A percentile compares a stretch with the other conserved stretches of the same genome.
phyloP scores from a whole-genome alignment of 2,329 filamentous ascomycete species.

The Dactylellina haptotyla region DNA sequence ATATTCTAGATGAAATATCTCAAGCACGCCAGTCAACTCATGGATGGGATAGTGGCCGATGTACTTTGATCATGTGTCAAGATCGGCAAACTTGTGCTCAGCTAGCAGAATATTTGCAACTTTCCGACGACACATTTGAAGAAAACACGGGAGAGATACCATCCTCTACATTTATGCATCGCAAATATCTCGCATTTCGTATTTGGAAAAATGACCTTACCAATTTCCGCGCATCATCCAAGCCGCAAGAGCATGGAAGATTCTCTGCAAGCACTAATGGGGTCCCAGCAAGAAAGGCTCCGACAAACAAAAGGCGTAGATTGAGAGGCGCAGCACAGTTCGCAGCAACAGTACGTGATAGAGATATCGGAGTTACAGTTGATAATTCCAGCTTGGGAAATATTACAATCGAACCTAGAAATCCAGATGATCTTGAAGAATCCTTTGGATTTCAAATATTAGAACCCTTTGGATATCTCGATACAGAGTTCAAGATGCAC shows the following conservation, averaged over 20 bases:
- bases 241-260: constrained; percentile 55
- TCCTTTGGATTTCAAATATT: constrained; percentile 79
- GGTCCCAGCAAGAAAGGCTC: constrained; percentile 63
- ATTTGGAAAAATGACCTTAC: constrained; percentile 91
- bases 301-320: constrained; percentile 85
- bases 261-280: constrained; percentile 55
- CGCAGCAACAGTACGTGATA: constrained; percentile 59
- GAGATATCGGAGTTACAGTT: constrained; percentile 76
- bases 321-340: constrained; percentile 77
- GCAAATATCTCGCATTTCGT: constrained; percentile 85
- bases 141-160: constrained; percentile 60
- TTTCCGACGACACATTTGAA: constrained; percentile 77
- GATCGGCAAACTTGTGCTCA: constrained; percentile 87
- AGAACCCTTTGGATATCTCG: constrained; percentile 86
- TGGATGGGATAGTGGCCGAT: constrained; percentile 83
- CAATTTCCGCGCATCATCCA: constrained; percentile 71
- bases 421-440: constrained; percentile 67
- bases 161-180: constrained; percentile 70
- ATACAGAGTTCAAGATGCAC: constrained; percentile 89
- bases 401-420: not conserved
- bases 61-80: constrained; percentile 93
- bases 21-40: constrained; percentile 87
- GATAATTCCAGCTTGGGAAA: constrained; percentile 68
- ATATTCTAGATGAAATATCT: constrained; percentile 92
- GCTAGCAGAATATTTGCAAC: constrained; percentile 88